phyloP scores from a whole-genome alignment of 345 rosid genomes.

The Barbarea vulgaris region DNA sequence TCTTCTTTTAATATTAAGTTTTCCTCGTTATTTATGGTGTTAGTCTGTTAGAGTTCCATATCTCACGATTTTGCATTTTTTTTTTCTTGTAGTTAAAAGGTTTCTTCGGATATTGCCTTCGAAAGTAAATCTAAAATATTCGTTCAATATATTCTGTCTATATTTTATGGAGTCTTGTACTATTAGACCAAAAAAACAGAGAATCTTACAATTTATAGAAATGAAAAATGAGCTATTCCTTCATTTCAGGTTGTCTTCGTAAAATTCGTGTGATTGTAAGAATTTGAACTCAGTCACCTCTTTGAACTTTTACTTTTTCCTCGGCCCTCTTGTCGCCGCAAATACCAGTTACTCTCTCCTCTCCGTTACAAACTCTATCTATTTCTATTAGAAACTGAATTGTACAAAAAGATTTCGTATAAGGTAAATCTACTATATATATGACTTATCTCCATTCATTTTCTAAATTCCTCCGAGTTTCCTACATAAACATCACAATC shows the following conservation, averaged over 20 bases:
- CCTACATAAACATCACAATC: neutral
- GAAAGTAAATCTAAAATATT: too few relatives aligned
- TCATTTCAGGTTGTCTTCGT: neutral
- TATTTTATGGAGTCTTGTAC: neutral
- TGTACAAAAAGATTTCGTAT: neutral
- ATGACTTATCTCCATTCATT: neutral
- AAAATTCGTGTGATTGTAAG: constrained; percentile 7
- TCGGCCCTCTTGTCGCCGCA: constrained; percentile 12
- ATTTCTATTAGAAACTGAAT: neutral
- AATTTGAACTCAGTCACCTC: neutral
- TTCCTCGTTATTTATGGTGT: too few relatives aligned
- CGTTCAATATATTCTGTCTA: too few relatives aligned
- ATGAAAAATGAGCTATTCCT: neutral
- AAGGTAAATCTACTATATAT: neutral
- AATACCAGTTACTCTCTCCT: neutral
- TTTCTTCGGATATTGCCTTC: too few relatives aligned
- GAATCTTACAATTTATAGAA: neutral
- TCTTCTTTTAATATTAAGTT: too few relatives aligned
- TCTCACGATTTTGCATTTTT: too few relatives aligned
- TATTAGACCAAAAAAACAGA: neutral
- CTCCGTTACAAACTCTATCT: constrained; percentile 23
- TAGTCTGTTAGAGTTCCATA: too few relatives aligned
- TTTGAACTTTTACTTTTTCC: neutral
- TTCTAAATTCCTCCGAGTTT: neutral
- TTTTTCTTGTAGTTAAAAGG: too few relatives aligned